Base-by-base conservation (phyloP, 208 protist genomes). In the Lotmaria passim region DNA sequence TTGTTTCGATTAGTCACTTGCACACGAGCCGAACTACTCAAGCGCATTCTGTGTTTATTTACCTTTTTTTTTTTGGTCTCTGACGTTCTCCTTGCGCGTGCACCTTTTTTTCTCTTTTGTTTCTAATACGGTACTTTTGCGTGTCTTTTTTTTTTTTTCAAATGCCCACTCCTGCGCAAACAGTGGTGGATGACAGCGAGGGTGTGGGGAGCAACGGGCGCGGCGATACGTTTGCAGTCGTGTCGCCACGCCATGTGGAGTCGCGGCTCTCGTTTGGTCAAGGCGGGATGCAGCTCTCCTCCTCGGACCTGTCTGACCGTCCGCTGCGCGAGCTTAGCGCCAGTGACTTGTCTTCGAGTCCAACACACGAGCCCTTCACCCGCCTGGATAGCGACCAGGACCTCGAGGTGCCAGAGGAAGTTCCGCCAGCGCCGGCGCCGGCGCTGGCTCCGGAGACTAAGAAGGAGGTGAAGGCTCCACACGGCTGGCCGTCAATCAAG, bases 401-500 rank as follows among this genome's bases (percentile, higher is more conserved):
- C 39, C 34, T 43, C 15, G 58, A 17, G n/a, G 58, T n/a, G 19
- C 0, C 26, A 11, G 69, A 46, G 38, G 51, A 4, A 10, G 23
- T 3, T 5, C 39, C 2, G 15, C 7, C 31, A 24, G 38, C 15
- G 46, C 60, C 60, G 12, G 11, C 34, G 4, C 46, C 57, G 5
- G 24, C 14, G 31, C 55, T 30, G 23, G 46, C n/a, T 7, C 52
- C 66, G 30, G 44, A 48, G 34, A 38, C 3, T 14, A 68, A 68
- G 52, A 61, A 52, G 33, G 50, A 51, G 31, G 46, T 73, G 23
- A 51, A 70, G 48, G 41, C 80, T 7, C 75, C 67, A 28, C 47
- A 75, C 24, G 73, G 72, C 7, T 87, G 79, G 79, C 85, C 82
- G 14, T 36, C 69, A 7, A 24, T 43, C 10, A 14, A n/a, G 21